Evolutionary conservation across 495 filamentous ascomycete species (phyloP).

Genomic region (Physcia stellaris): DNA sequence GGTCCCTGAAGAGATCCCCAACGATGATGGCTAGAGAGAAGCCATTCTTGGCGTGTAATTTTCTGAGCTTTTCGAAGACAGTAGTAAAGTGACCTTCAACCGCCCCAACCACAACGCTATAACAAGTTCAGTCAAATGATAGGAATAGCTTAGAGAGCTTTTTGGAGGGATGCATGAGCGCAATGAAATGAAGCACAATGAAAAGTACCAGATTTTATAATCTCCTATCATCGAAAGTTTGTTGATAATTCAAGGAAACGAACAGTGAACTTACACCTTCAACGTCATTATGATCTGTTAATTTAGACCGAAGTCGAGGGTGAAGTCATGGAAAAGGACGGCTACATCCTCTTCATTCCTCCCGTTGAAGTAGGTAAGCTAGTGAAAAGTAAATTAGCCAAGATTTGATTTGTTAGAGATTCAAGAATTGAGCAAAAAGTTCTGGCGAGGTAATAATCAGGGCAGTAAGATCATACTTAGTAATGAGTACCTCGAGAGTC

Average conservation of each 20-base stretch:
- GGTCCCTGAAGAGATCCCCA: slow-evolving; percentile 60
- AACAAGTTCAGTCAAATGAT: slow-evolving; percentile 19
- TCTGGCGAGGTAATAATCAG: too few species aligned
- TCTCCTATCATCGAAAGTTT: too few species aligned
- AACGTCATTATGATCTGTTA: too few species aligned
- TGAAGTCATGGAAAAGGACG: too few species aligned
- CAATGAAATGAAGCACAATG: background rate
- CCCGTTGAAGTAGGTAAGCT: too few species aligned
- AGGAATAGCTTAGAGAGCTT: background rate
- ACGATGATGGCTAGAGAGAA: slow-evolving; percentile 74
- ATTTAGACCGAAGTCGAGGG: too few species aligned
- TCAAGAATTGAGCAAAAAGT: too few species aligned
- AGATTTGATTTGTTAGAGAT: background rate
- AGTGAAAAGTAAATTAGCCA: background rate
- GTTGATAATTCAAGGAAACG: background rate
- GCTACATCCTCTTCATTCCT: too few species aligned
- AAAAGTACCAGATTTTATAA: background rate
- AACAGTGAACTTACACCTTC: too few species aligned
- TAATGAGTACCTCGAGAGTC: too few species aligned
- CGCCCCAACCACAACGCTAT: slow-evolving; percentile 68
- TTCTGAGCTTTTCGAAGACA: slow-evolving; percentile 63
- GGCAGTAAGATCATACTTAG: too few species aligned
- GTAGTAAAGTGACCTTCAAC: slow-evolving; percentile 58
- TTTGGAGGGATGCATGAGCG: background rate
- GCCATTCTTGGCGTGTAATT: slow-evolving; percentile 68